Percentiles rank a stretch among this genome's conserved stretches.
These are phyloP conservation scores for Podospora bellae-mahoneyi DNA, from an alignment of 495 filamentous ascomycete species.

Conservation along the genomic window DNA sequence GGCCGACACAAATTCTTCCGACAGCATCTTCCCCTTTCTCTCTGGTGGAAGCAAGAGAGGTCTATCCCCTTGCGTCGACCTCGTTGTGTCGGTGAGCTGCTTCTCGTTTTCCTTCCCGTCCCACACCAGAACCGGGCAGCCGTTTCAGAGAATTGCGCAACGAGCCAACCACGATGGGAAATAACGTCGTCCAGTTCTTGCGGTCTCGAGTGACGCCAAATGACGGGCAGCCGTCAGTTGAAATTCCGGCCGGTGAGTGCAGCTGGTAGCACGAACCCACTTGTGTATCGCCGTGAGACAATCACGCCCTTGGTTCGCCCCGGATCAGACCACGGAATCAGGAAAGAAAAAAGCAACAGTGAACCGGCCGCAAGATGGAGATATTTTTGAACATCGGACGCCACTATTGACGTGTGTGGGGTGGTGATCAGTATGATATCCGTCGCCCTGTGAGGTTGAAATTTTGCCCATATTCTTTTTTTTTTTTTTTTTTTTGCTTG, in stretches of 20 bases:
- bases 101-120: not conserved
- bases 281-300: constrained; percentile 15
- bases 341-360: not conserved
- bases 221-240: constrained; percentile 6
- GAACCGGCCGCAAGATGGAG: not conserved
- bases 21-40: constrained; percentile 56
- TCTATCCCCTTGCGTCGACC: constrained; percentile 6
- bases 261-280: constrained; percentile 10
- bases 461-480: constrained; percentile 4
- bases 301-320: not conserved
- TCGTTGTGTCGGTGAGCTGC: not conserved
- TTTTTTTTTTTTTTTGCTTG: constrained; percentile 1
- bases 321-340: constrained; percentile 8
- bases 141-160: constrained; percentile 1
- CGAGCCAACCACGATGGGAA: constrained; percentile 4
- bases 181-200: not conserved
- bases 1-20: constrained; percentile 76
- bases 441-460: not conserved
- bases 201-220: not conserved
- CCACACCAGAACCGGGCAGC: not conserved
- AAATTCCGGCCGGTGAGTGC: constrained; percentile 9
- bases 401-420: not conserved
- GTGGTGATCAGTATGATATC: not conserved
- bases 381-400: not conserved
- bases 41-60: not conserved